Evolutionary conservation across 768 basidiomycete species (phyloP), one percentile per base, ranked within the genome.

Genomic region (Serendipita sp.): DNA sequence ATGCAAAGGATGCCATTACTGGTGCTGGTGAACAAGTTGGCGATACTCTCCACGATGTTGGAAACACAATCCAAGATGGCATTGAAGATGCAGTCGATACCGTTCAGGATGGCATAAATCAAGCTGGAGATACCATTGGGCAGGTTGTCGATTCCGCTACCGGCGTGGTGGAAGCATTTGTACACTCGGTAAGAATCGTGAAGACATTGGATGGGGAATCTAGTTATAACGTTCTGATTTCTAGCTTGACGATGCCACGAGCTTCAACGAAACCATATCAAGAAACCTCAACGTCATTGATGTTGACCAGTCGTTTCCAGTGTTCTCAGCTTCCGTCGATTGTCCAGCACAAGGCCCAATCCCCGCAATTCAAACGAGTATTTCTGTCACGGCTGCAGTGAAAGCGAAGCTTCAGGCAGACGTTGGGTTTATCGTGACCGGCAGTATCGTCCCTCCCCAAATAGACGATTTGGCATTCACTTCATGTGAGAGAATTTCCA

Each of bases 391-490:
- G 30, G 70, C 68, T 4, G 69, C 65, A n/a, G 65, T 53, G 15
- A 37, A 53, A 16, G 46, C 68, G 15, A 67, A 68, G 46, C 66
- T 72, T 8, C 69, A 69, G 35, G 67, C 70, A 24, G 63, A 70
- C 11, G 76, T 74, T 18, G 79, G 78, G 11, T 69, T 81, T 4
- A 77, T 74, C 3, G 78, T 75, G 0, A 70, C 65, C 34, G 81
- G 81, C 13, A 78, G 78, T 3, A 71, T 82, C 56, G 63, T 80
- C 1, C 81, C 81, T 1, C 79, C 78, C 0, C 70, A 75, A 32
- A 67, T 80, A 3, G 65, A 68, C 0, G 72, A 74, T 45, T 76
- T 80, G 45, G 71, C 72, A 0, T 56, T 78, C 45, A 71, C 74
- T 44, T 69, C 73, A 30, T 71, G 78, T 77, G 54, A 64, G 74